A percentile compares a stretch with the other conserved stretches of the same genome.
phyloP scores from a whole-genome alignment of 306 rosid species.

The Neltuma alba region DNA sequence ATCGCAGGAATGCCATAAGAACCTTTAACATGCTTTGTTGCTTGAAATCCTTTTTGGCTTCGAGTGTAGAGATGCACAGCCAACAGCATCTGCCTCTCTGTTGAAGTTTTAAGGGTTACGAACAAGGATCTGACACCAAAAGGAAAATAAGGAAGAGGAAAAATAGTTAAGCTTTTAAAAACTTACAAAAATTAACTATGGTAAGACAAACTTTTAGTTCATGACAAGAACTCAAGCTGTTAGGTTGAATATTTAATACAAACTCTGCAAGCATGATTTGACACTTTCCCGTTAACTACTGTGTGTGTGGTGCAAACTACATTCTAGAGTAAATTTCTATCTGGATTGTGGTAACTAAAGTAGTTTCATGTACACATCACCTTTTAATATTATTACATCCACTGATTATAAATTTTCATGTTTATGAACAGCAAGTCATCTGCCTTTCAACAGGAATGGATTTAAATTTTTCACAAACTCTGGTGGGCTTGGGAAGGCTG shows the following conservation, averaged over 20 bases:
- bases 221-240: slow-evolving; percentile 10
- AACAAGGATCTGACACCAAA: slow-evolving; percentile 5
- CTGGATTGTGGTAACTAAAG: neutral
- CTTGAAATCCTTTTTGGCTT: slow-evolving; percentile 25
- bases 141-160: neutral
- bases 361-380: neutral
- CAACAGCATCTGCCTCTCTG: neutral
- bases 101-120: slow-evolving; percentile 10
- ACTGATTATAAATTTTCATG: slow-evolving; percentile 29
- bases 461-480: slow-evolving; percentile 88
- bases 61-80: neutral
- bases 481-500: slow-evolving; percentile 96
- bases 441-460: slow-evolving; percentile 96
- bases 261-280: neutral
- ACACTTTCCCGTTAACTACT: slow-evolving; percentile 4
- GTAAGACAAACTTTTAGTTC: slow-evolving; percentile 8
- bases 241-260: slow-evolving; percentile 25
- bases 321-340: slow-evolving; percentile 13
- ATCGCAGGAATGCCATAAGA: neutral
- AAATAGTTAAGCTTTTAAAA: neutral
- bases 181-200: neutral
- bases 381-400: slow-evolving; percentile 18
- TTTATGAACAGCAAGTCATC: slow-evolving; percentile 86
- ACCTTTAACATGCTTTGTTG: slow-evolving; percentile 3
- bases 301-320: slow-evolving; percentile 1